phyloP scores from a whole-genome alignment of 495 filamentous ascomycete species.

The Massariosphaeria phaeospora region DNA sequence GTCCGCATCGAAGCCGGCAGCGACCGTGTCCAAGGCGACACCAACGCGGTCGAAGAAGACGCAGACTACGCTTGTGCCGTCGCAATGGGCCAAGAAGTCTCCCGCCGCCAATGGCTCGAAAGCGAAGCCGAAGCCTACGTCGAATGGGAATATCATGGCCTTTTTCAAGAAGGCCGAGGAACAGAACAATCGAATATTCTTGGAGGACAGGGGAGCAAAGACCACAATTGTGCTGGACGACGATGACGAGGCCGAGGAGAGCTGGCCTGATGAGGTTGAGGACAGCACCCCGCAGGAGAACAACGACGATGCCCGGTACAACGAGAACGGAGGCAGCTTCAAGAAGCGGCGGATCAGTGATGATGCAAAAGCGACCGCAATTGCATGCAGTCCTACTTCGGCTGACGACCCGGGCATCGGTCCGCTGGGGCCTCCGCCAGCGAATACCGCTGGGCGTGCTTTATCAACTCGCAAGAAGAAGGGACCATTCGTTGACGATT shows the following conservation, averaged over 20 bases:
- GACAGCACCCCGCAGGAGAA: neutral
- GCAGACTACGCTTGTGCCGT: slow-evolving; percentile 26
- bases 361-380: slow-evolving; percentile 2
- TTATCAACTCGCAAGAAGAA: slow-evolving; percentile 25
- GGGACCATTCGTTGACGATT: slow-evolving; percentile 62
- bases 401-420: slow-evolving; percentile 41
- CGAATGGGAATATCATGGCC: slow-evolving; percentile 70
- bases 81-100: slow-evolving; percentile 24
- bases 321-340: slow-evolving; percentile 45
- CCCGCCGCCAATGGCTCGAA: slow-evolving; percentile 29
- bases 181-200: slow-evolving; percentile 39
- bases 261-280: neutral
- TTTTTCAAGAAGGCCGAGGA: slow-evolving; percentile 75
- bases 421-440: slow-evolving; percentile 30
- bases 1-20: slow-evolving; percentile 12
- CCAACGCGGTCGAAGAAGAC: slow-evolving; percentile 27
- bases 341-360: slow-evolving; percentile 46
- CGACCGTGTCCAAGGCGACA: slow-evolving; percentile 32
- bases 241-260: slow-evolving; percentile 36
- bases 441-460: slow-evolving; percentile 13
- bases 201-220: slow-evolving; percentile 41
- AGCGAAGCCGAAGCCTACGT: slow-evolving; percentile 41
- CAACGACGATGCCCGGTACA: slow-evolving; percentile 41
- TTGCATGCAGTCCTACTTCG: slow-evolving; percentile 30
- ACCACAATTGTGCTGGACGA: slow-evolving; percentile 29